Conservation (phyloP, 768 basidiomycete genomes). For the Floccularia luteovirens region DNA sequence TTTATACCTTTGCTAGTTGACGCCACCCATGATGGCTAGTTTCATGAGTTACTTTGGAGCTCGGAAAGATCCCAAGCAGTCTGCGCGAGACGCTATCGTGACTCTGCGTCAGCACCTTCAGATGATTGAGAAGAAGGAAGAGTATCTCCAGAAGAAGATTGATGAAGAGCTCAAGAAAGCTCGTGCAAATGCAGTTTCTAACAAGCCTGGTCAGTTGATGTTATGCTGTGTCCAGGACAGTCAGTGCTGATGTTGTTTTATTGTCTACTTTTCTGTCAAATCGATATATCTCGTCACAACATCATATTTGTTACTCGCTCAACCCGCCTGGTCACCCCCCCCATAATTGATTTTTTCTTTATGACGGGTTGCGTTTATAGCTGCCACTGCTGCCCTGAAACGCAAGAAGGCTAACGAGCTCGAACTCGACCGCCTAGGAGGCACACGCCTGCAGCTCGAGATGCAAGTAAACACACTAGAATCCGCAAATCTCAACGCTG, state of each 20-base stretch:
- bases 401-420: constrained; percentile 88
- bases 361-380: constrained; percentile 30
- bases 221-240: not conserved
- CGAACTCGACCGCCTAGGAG: constrained; percentile 80
- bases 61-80: constrained; percentile 73
- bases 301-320: not conserved
- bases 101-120: constrained; percentile 87
- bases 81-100: constrained; percentile 90
- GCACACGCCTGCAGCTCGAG: constrained; percentile 86
- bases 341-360: not conserved
- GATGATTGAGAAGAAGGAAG: constrained; percentile 99
- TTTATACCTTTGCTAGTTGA: no score
- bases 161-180: constrained; percentile 93
- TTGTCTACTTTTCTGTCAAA: not conserved
- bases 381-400: constrained; percentile 82
- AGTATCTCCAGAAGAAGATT: constrained; percentile 92
- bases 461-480: constrained; percentile 96
- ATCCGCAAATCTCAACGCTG: constrained; percentile 94
- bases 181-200: constrained; percentile 85
- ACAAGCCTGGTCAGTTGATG: constrained; percentile 73
- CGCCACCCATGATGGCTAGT: constrained; percentile 53
- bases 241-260: not conserved
- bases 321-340: not conserved
- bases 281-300: no score
- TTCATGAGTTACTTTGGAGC: constrained; percentile 89